Base-by-base conservation (phyloP, 2,329 filamentous ascomycete genomes). In the Capronia epimyces region DNA sequence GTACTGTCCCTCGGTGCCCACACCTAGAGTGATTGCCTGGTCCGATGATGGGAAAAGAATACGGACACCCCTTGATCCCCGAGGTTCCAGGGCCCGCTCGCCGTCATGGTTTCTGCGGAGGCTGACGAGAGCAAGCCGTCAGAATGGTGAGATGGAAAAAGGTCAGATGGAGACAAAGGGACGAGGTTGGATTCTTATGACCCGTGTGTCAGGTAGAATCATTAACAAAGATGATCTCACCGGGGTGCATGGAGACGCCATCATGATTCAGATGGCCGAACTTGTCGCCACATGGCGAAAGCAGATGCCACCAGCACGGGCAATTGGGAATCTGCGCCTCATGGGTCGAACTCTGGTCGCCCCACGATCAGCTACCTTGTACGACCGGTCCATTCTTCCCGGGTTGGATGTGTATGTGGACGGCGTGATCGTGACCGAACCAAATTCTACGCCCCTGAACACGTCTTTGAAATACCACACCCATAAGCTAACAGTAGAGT, bases 41-140 rank as follows among this genome's bases (percentile, higher is more conserved):
- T 60, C 55, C 3, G 50, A 58, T 20, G 55, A 60, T 22, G 55
- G 55, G 12, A 43, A 45, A 18, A 51, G 36, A n/a, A 46, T 60
- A 40, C 27, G 48, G 32, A 56, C 55, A 10, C 43, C 47, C 21
- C 31, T 46, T 13, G 53, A 49, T 39, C 47, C 40, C 15, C 46
- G 49, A 15, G 53, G 50, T 12, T 54, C 41, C 40, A 27, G 46
- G 39, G 46, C 40, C 20, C 41, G 31, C 22, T 22, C 32, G 42
- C 42, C 36, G 21, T 44, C 34, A 8, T 37, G 34, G 34, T n/a
- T 37, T 20, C 18, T 37, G 42, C 21, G 18, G 46, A 46, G 20
- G 12, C 21, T 42, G 39, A 27, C 18, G 39, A 25, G 13, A 25
- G 39, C 8, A 8, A 32, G 22, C 24, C 32, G 29, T 29, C 41